Percentiles rank a stretch among this genome's conserved stretches.
These are phyloP conservation scores for Trichoderma orchidacearum DNA, from an alignment of 495 filamentous ascomycete genomes.

Conservation along the genomic window DNA sequence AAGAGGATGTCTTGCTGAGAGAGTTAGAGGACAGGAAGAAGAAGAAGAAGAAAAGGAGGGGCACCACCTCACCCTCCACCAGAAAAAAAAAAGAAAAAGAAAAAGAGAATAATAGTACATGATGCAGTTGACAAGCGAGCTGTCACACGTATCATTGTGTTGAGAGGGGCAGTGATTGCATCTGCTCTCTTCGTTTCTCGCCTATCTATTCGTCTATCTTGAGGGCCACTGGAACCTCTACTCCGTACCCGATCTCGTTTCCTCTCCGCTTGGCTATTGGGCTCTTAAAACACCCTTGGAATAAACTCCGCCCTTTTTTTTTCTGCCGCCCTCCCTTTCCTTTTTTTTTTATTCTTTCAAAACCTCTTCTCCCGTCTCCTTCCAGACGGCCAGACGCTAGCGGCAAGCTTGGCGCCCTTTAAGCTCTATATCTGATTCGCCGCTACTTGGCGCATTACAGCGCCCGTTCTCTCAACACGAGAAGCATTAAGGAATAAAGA, in stretches of 20 bases:
- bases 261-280: background rate
- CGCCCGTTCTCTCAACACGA: background rate
- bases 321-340: background rate
- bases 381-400: background rate
- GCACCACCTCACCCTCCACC: too few relatives aligned
- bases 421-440: too few relatives aligned
- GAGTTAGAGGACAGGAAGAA: too few relatives aligned
- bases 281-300: background rate
- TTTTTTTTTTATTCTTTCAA: background rate
- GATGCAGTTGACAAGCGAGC: background rate
- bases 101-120: background rate
- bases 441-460: too few relatives aligned
- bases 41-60: too few relatives aligned
- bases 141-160: background rate
- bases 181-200: background rate
- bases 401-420: too few relatives aligned
- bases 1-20: background rate
- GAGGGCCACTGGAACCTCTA: background rate
- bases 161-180: background rate
- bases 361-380: background rate
- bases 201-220: background rate
- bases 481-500: background rate
- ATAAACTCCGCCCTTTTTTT: background rate
- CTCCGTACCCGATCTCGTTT: background rate
- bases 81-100: too few relatives aligned